Evolutionary conservation across 768 basidiomycete species (phyloP), one percentile per base, ranked within the genome.

Genomic region (Lactifluus volemus): DNA sequence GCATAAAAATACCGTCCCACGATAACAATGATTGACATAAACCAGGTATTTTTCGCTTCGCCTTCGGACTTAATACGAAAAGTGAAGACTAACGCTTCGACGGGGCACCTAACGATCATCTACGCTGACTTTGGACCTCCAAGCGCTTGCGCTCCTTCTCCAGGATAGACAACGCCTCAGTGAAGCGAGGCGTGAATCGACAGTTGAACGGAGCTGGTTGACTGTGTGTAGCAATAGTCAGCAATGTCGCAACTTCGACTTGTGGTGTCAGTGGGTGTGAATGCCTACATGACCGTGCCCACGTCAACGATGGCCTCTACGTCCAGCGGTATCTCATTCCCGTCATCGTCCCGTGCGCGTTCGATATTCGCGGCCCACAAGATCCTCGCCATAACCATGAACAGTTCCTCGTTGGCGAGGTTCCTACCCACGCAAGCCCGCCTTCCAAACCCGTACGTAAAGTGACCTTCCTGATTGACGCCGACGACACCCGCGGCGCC

Each of bases 341-440:
- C 68, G 2, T 54, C 15, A 7, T 49, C 49, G 30, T 65, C 66
- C 11, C 34, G 38, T 2, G 36, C 29, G 2, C 52, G 58, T 41
- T 45, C 58, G 21, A 65, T 53, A 21, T 66, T 54, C 17, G 58
- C 32, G 8, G 67, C 60, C 60, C 65, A 66, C 2, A 70, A 52
- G 2, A 67, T 15, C 19, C 55, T 54, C 32, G 67, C 64, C 17
- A 66, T 60, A 38, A 52, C 34, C 30, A 19, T 63, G 11, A 39
- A 59, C 30, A 44, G 68, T 57, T 38, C 65, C 29, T 50, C 58
- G 39, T 48, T 66, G 52, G 60, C 61, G 65, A 44, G 63, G 29
- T 39, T 57, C n/a, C 3, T 67, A n/a, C 39, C 64, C 1, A 61
- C 48, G 42, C 69, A 70, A 34, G 55, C 51, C 3, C 68, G 60